These are phyloP conservation scores for Aspergillus sp. DNA, from an alignment of 2,329 filamentous ascomycete species.

Conservation along the genomic window DNA sequence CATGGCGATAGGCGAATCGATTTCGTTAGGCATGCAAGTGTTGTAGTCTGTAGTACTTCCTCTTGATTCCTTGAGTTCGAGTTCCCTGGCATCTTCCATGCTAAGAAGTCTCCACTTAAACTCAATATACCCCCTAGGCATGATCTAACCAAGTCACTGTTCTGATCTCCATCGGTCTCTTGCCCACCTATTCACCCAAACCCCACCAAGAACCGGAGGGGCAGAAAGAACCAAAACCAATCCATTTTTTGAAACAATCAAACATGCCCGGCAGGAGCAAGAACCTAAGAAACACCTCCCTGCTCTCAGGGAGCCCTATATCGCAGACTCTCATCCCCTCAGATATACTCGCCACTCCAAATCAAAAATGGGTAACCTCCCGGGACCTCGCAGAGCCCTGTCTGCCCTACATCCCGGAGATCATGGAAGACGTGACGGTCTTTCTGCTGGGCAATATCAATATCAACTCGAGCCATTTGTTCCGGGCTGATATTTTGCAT, in stretches of 20 bases:
- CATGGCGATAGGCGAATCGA: not conserved
- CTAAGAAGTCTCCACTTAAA: no score
- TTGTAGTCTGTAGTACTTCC: no score
- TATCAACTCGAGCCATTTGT: slow-evolving; percentile 57
- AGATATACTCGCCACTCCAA: slow-evolving; percentile 12
- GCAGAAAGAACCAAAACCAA: not conserved
- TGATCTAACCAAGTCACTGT: no score
- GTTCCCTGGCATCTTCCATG: no score
- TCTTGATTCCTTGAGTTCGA: no score
- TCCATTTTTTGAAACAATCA: no score
- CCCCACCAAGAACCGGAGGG: not conserved
- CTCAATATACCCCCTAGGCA: no score
- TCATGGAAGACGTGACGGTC: slow-evolving; percentile 52
- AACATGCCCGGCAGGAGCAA: slow-evolving; percentile 11
- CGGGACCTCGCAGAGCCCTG: slow-evolving; percentile 26
- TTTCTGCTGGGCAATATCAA: slow-evolving; percentile 55
- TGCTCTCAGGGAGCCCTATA: slow-evolving; percentile 28
- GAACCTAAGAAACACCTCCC: slow-evolving; percentile 23
- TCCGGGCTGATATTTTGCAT: slow-evolving; percentile 61
- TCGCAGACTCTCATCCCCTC: slow-evolving; percentile 29
- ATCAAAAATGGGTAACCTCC: slow-evolving; percentile 34
- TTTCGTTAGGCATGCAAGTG: not conserved
- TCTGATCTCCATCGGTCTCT: no score
- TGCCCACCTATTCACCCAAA: no score
- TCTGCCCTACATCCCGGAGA: slow-evolving; percentile 26